Conservation (phyloP, 2,329 filamentous ascomycete species). For the Neoscytalidium dimidiatum region DNA sequence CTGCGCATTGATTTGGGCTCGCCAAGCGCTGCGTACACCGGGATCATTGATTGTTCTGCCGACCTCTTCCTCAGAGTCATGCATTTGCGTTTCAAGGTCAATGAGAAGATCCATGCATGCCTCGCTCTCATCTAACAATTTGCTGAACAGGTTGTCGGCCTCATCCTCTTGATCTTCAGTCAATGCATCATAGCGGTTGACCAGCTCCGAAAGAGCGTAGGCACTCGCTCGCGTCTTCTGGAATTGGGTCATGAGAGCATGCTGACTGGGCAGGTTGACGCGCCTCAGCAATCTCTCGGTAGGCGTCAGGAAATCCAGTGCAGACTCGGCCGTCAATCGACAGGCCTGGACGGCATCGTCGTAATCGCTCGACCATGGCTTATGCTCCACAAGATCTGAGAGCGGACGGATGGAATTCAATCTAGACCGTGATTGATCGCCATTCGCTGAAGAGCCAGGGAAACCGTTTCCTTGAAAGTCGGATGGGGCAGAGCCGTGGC, state of each 20-base stretch:
- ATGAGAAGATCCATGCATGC: constrained; percentile 37
- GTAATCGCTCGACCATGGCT: constrained; percentile 47
- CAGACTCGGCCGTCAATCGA: constrained; percentile 45
- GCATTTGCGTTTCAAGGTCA: constrained; percentile 24
- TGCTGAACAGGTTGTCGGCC: constrained; percentile 37
- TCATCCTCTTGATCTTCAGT: constrained; percentile 54
- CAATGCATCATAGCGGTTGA: constrained; percentile 52
- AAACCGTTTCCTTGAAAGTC: constrained; percentile 22
- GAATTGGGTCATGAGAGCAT: constrained; percentile 50
- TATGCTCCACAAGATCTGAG: constrained; percentile 60
- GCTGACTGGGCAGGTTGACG: constrained; percentile 16
- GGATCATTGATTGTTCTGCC: constrained; percentile 42
- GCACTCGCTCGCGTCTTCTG: constrained; percentile 6
- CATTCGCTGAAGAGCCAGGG: neutral
- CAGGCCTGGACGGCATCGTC: constrained; percentile 58
- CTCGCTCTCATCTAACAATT: constrained; percentile 39
- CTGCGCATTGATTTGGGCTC: constrained; percentile 60
- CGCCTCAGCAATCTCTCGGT: constrained; percentile 13
- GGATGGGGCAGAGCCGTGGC: constrained; percentile 54
- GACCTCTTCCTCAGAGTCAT: constrained; percentile 16
- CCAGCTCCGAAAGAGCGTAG: constrained; percentile 52
- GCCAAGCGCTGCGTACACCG: constrained; percentile 58
- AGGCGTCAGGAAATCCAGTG: constrained; percentile 19
- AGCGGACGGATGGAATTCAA: constrained; percentile 44
- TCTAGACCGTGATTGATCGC: constrained; percentile 1